Evolutionary conservation across 2,329 filamentous ascomycete genomes (phyloP), one percentile per base, ranked within the genome.

Genomic region (Epichloe glyceriae): DNA sequence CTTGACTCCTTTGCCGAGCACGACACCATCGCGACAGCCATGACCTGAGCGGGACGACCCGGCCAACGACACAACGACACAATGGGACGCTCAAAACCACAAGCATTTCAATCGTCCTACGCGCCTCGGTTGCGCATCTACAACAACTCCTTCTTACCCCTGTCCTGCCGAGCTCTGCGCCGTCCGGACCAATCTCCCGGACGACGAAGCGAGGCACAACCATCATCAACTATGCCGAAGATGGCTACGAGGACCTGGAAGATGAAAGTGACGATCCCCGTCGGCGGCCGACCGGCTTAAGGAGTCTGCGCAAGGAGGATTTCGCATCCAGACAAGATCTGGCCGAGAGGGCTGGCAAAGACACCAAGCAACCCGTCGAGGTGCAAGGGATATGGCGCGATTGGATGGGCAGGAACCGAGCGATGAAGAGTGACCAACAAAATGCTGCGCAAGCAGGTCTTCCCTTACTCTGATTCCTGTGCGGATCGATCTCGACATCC

Each of bases 201-300:
- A 95, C 87, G n/a, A 97, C 93, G 8, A 97, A 98, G 73, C 85
- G 93, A 68, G 93, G 93, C 52, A 97, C 93, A 2, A 93, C 88
- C 35, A 87, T 91, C 56, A 93, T 97, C 70, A 98, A 96, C 71
- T 98, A 98, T 64, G 91, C 93, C 22, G 93, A 98, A 65, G 91
- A 97, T 65, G 90, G 90, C 45, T 95, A 85, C 62, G 91, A 96
- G 57, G 89, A 91, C 61, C 67, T 79, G 52, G 79, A 82, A 38
- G 79, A 83, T 51, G 86, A 88, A 55, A 83, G 86, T 47, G 85
- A 88, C 55, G 85, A 88, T 50, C 75, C 79, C 53, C 79, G 88
- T 56, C 83, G 91, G 55, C 83, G 84, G 2, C 86, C 87, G 12
- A 94, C 89, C 0, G 89, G 90, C 5, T 66, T 96, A 66, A 83